A percentile compares a stretch with the other conserved stretches of the same genome.
Conservation (phyloP, 768 basidiomycete genomes). For the Auricularia auricula-judae region DNA sequence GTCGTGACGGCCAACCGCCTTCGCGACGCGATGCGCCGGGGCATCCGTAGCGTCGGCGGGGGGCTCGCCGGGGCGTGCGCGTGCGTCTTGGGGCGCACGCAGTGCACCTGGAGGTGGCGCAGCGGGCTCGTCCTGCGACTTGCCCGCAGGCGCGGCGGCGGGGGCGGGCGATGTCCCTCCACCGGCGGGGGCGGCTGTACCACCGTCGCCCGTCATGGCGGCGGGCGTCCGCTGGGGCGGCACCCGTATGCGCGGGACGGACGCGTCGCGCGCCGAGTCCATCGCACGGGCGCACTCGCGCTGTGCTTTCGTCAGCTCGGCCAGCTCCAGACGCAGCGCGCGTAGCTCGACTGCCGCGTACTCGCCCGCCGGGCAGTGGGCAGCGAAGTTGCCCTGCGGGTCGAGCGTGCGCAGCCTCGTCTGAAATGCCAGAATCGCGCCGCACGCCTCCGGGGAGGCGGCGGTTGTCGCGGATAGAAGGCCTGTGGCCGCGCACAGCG, state of each 20-base stretch:
- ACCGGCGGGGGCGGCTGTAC: too few species aligned
- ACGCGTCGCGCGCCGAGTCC: too few species aligned
- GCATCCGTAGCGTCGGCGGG: too few species aligned
- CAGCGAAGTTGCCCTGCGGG: not conserved
- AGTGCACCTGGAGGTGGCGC: too few species aligned
- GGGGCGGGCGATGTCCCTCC: too few species aligned
- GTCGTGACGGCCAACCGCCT: not conserved
- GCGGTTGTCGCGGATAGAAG: not conserved
- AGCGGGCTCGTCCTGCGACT: too few species aligned
- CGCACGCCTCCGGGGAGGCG: not conserved
- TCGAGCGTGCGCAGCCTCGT: not conserved
- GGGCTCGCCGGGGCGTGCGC: too few species aligned
- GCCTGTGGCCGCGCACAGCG: not conserved
- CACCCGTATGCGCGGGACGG: too few species aligned
- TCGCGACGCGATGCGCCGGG: not conserved
- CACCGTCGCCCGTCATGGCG: too few species aligned
- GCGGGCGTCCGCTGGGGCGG: too few species aligned
- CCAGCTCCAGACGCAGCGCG: not conserved
- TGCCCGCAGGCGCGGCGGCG: too few species aligned
- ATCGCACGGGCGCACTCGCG: not conserved
- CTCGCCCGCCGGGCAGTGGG: not conserved
- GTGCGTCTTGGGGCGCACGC: too few species aligned
- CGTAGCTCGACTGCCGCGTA: not conserved
- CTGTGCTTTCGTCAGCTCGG: not conserved
- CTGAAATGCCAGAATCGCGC: not conserved